These are phyloP conservation scores for Leishmania mexicana DNA, from an alignment of 208 protist species.

Conservation along the genomic window DNA sequence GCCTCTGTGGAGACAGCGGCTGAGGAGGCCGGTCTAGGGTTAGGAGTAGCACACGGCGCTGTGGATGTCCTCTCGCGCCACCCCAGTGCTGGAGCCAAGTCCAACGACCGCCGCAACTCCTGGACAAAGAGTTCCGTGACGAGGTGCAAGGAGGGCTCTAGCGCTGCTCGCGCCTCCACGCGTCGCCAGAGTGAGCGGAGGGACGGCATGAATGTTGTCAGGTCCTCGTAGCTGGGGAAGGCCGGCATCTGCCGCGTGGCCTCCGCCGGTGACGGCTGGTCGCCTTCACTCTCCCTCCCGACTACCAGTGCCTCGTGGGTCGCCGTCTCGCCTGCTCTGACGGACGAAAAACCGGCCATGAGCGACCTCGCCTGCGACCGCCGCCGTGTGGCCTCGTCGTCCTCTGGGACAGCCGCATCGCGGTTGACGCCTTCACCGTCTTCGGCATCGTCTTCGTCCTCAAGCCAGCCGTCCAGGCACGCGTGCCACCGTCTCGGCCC, in stretches of 20 bases:
- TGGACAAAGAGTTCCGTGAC: slow-evolving; percentile 48
- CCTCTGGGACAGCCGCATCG: background rate
- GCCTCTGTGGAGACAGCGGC: background rate
- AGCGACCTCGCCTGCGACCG: background rate
- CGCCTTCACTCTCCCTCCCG: background rate
- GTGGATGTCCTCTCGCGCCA: slow-evolving; percentile 5
- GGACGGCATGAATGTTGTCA: slow-evolving; percentile 39
- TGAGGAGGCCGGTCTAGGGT: background rate
- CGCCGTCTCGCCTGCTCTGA: background rate
- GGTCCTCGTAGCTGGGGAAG: slow-evolving; percentile 11
- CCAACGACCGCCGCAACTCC: slow-evolving; percentile 20
- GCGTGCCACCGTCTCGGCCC: background rate
- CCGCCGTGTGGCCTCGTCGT: background rate
- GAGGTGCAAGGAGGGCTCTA: slow-evolving; percentile 52
- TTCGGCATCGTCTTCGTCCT: background rate
- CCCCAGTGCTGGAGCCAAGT: background rate
- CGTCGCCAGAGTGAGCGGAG: slow-evolving; percentile 64
- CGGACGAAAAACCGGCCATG: slow-evolving; percentile 6
- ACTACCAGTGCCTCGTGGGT: background rate
- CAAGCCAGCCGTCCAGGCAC: background rate
- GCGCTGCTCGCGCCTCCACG: slow-evolving; percentile 47
- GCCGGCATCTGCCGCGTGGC: background rate
- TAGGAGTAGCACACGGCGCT: background rate
- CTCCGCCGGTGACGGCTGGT: background rate
- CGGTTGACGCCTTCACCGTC: background rate